Conservation (phyloP, 225 moss, liverwort and hornwort species). For the Sphagnum contortum region DNA sequence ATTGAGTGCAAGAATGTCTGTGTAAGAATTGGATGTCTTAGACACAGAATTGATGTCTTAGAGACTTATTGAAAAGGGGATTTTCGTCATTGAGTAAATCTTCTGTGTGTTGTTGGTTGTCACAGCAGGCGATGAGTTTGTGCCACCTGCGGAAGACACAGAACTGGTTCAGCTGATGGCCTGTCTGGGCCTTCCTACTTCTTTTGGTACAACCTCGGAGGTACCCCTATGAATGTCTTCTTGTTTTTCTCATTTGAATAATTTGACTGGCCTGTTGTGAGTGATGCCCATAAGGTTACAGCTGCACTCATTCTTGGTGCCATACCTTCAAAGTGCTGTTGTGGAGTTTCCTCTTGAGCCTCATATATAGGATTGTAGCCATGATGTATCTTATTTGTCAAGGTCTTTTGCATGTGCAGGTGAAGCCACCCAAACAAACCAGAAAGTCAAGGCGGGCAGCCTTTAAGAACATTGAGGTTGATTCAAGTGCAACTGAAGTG, state of each 20-base stretch:
- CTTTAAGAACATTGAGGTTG: slow-evolving; percentile 3
- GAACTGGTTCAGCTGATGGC: slow-evolving; percentile 59
- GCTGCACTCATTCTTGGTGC: too few species aligned
- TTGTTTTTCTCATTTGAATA: background rate
- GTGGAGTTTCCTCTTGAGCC: too few species aligned
- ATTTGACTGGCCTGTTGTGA: background rate
- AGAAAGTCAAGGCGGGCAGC: slow-evolving; percentile 12
- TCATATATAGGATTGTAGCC: too few species aligned
- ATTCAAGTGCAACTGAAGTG: background rate
- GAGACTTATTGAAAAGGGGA: too few species aligned
- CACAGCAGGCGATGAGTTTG: slow-evolving; percentile 4
- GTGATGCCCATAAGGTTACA: too few species aligned
- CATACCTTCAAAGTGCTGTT: too few species aligned
- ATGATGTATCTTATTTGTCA: too few species aligned
- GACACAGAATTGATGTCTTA: too few species aligned
- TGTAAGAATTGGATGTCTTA: too few species aligned
- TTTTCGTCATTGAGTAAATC: too few species aligned
- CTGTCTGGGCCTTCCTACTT: slow-evolving; percentile 52
- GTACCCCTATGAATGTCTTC: slow-evolving; percentile 6
- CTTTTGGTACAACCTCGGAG: slow-evolving; percentile 46
- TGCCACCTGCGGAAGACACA: slow-evolving; percentile 19
- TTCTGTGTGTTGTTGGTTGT: too few species aligned
- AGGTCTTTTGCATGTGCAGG: slow-evolving; percentile 18
- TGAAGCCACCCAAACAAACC: slow-evolving; percentile 16
- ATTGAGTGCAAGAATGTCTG: too few species aligned